phyloP scores from a whole-genome alignment of 164 flowering plant genomes.

The Chimonanthus praecox region DNA sequence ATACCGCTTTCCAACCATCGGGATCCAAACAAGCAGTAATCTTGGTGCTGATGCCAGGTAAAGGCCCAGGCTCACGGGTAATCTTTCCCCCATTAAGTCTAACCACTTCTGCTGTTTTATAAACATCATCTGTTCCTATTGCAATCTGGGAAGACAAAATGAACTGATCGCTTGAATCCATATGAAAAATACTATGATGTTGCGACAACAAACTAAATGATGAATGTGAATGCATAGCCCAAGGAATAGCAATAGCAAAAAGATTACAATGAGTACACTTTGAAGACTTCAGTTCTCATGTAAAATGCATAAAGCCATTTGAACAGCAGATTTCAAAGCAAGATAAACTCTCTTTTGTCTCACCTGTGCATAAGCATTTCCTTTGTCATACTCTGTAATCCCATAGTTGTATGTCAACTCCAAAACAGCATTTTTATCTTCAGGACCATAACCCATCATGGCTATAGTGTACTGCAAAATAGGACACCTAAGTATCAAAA shows the following conservation, averaged over 20 bases:
- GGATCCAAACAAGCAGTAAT: conserved; percentile 98
- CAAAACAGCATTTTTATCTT: conserved; percentile 84
- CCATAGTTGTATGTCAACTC: conserved; percentile 98
- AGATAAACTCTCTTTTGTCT: neutral
- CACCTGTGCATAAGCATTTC: conserved; percentile 99
- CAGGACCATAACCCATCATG: conserved; percentile 99
- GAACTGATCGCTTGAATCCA: neutral
- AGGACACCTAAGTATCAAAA: conserved; percentile 10
- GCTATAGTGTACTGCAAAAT: conserved; percentile 78
- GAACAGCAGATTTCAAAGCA: neutral
- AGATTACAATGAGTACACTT: neutral
- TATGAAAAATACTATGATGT: neutral
- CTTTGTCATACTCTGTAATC: conserved; percentile 86
- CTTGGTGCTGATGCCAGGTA: conserved; percentile 94
- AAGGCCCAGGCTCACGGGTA: conserved; percentile 93
- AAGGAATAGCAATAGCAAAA: neutral
- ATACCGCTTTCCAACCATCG: conserved; percentile 98
- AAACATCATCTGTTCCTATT: conserved; percentile 98
- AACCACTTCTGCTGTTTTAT: conserved; percentile 88
- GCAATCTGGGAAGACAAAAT: conserved; percentile 60
- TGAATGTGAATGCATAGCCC: neutral
- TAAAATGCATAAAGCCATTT: neutral
- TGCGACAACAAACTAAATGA: neutral
- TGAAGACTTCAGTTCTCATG: neutral
- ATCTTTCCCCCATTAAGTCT: conserved; percentile 78